Evolutionary conservation across 345 rosid genomes (phyloP), one percentile per base, ranked within the genome.

Genomic region (Ceriops tagal): DNA sequence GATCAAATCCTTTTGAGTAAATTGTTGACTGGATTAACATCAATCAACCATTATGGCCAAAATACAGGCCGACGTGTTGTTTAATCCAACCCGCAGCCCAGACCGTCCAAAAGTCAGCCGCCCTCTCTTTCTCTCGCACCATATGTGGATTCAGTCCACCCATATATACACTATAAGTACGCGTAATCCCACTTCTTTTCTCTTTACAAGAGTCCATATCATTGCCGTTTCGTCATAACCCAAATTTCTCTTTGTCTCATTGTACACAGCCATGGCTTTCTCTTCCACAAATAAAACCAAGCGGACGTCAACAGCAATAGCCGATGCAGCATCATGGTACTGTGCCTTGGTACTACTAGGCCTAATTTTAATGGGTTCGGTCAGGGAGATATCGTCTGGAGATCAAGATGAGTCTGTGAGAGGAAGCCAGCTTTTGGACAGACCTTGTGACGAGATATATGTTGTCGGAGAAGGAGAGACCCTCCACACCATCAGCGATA

Each of bases 381-480:
- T 84, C 5, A 75, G 79, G 46, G 87, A 82, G 66, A 73, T 27
- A 21, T 10, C 59, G 16, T 56, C 59, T 3, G 16, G 28, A 15
- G 16, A 56, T 27, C 59, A 56, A 1, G 76, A 77, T 5, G 78
- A 78, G 37, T 39, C 77, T 1, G 65, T 81, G 20, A 81, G 80
- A 78, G 92, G 89, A 19, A 76, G 68, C 58, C 90, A 61, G 63
- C 53, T 89, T 53, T 58, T 73, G 34, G 72, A 52, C 63, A 77
- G 80, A 63, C 83, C 88, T 6, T 87, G 96, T 21, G 92, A 89
- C 16, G 92, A 89, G 70, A 87, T 89, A 58, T 89, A 89, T 28
- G 86, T 86, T 30, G 96, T 87, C 24, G 78, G 85, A n/a, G 92
- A 87, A 81, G 96, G 96, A 2, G 96, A 89, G 79, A 89, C 89